Base-by-base conservation (phyloP, 2,329 filamentous ascomycete species). In the Venturiaceae sp. region DNA sequence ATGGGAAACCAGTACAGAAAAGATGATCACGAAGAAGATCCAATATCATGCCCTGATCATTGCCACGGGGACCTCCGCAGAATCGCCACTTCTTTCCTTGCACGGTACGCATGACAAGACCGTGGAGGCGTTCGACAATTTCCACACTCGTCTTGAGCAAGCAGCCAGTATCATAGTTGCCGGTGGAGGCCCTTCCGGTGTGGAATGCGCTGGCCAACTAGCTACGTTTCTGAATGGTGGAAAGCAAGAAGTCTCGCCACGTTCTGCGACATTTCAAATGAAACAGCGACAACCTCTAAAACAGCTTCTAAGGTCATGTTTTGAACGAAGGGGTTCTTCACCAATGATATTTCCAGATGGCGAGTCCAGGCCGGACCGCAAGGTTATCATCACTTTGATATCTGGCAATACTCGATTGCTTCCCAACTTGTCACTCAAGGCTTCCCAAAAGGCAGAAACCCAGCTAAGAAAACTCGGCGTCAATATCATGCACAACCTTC, bases 151-250 rank as follows among this genome's bases (percentile, higher is more conserved):
- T 37, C 61, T 73, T 23, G 60, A 62, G 7, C 58, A 57, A 14
- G 68, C 72, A 21, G 66, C 65, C 53, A 68, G 61, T 53, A 70
- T 74, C 56, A 62, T 73, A 46, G 65, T 74, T 58, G 66, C 66
- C 30, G 72, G 72, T 32, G 72, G 70, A 5, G 71, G 71, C 1
- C 66, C 66, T 8, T 65, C 67, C 1, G 72, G 69, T 16, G 64
- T 73, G 52, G 71, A 74, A 62, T 67, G 66, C 13, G 71, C 72
- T 1, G 71, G 70, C 30, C 70, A 74, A 60, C 63, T 74, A 1
- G 68, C 69, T 8, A 65, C 62, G 2, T 66, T 64, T 58, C 65
- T 68, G 32, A 71, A 72, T 61, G 62, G 62, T 41, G 34, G 36
- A n/a, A 50, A 50, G 23, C 23, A 50, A 5, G 37, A 41, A 3